A percentile compares a stretch with the other conserved stretches of the same genome.
phyloP scores from a whole-genome alignment of 257 asterid genomes.

The Nicotiana sylvestris region DNA sequence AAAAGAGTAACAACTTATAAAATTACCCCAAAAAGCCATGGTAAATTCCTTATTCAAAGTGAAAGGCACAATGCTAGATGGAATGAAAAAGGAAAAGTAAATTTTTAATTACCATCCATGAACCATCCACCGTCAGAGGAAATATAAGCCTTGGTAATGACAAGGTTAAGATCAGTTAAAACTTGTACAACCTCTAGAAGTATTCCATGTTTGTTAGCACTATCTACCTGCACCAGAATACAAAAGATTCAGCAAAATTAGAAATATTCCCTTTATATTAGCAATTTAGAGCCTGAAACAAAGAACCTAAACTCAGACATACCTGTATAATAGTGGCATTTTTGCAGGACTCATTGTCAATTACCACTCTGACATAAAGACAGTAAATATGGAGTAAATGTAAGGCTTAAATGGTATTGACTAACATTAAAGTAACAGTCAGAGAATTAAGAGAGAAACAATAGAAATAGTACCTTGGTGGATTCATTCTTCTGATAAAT shows the following conservation, averaged over 20 bases:
- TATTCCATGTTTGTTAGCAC: slow-evolving; percentile 29
- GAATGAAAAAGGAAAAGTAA: neutral
- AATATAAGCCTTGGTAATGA: slow-evolving; percentile 24
- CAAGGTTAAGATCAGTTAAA: slow-evolving; percentile 27
- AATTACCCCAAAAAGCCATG: neutral
- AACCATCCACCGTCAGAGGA: slow-evolving; percentile 31
- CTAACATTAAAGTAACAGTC: neutral
- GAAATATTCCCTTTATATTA: neutral
- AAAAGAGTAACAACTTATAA: neutral
- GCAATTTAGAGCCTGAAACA: neutral
- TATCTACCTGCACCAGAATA: slow-evolving; percentile 20
- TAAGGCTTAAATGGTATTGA: neutral
- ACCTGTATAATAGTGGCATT: slow-evolving; percentile 28
- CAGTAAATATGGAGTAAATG: neutral
- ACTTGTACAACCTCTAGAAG: slow-evolving; percentile 27
- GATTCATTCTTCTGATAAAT: slow-evolving; percentile 31
- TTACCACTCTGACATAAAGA: slow-evolving; percentile 28
- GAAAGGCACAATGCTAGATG: neutral
- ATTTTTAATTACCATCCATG: slow-evolving; percentile 26
- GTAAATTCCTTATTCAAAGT: neutral
- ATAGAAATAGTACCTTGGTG: slow-evolving; percentile 23
- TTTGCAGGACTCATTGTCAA: slow-evolving; percentile 25
- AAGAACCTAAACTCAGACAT: slow-evolving; percentile 2
- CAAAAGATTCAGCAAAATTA: neutral
- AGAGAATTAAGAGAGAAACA: neutral